These are phyloP conservation scores for Rhododendron griersonianum DNA, from an alignment of 148 eudicot genomes.

Conservation along the genomic window DNA sequence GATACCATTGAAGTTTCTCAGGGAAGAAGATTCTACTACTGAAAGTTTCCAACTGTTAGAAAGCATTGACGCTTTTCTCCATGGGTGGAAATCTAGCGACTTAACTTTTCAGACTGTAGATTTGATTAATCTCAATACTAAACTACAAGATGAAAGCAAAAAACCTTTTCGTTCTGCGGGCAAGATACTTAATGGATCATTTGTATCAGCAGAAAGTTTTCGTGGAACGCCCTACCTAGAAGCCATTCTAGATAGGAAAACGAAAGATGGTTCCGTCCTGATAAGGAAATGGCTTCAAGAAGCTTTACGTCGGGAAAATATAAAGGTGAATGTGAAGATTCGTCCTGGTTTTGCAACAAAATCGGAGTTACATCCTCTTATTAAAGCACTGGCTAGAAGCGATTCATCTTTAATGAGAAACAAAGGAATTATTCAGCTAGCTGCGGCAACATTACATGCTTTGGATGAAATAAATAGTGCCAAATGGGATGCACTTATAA, in stretches of 20 bases:
- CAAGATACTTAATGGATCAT: constrained; percentile 62
- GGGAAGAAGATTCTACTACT: constrained; percentile 29
- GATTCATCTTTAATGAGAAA: constrained; percentile 64
- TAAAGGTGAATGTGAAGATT: constrained; percentile 53
- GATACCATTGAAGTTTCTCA: constrained; percentile 56
- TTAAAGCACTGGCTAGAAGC: constrained; percentile 62
- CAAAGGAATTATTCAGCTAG: constrained; percentile 87
- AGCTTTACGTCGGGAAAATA: constrained; percentile 69
- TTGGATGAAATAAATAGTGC: constrained; percentile 60
- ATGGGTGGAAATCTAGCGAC: constrained; percentile 65
- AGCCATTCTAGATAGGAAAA: constrained; percentile 68
- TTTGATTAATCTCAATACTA: constrained; percentile 40
- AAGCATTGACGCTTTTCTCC: constrained; percentile 60
- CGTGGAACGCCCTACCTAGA: constrained; percentile 80
- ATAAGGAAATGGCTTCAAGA: constrained; percentile 95
- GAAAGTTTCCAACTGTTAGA: constrained; percentile 54
- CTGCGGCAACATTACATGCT: constrained; percentile 64
- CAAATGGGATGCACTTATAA: constrained; percentile 88
- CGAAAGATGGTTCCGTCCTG: constrained; percentile 80
- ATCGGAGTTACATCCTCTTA: constrained; percentile 58
- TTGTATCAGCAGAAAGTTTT: constrained; percentile 73
- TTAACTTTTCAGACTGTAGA: constrained; percentile 44
- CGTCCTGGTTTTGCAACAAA: constrained; percentile 72
- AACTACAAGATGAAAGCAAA: constrained; percentile 36
- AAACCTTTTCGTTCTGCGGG: constrained; percentile 19